phyloP scores from a whole-genome alignment of 768 basidiomycete species.

The Coprinopsis sp. region DNA sequence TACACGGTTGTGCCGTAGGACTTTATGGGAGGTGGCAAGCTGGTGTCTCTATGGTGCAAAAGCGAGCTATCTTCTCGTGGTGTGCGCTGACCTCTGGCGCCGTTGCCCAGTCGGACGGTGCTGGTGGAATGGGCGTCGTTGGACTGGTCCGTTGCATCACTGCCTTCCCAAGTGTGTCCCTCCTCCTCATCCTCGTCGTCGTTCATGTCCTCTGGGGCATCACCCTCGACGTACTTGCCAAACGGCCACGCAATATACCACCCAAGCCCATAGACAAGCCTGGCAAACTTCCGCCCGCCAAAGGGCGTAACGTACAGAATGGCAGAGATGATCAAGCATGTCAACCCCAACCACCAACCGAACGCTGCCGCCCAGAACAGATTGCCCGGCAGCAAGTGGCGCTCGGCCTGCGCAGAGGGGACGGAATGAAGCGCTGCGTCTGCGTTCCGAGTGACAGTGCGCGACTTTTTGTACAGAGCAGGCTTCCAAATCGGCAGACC shows the following conservation, averaged over 20 bases:
- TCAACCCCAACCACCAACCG: constrained; percentile 87
- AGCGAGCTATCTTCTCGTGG: constrained; percentile 52
- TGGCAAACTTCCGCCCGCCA: constrained; percentile 80
- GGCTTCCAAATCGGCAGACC: constrained; percentile 99
- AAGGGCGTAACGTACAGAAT: constrained; percentile 70
- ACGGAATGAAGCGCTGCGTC: constrained; percentile 90
- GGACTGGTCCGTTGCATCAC: constrained; percentile 33
- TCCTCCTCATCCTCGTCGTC: constrained; percentile 28
- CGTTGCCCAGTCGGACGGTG: constrained; percentile 10
- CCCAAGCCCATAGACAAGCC: constrained; percentile 85
- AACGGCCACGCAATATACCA: constrained; percentile 99
- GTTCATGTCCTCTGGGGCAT: constrained; percentile 29
- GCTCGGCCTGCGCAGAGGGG: constrained; percentile 89
- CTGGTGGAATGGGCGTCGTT: constrained; percentile 13
- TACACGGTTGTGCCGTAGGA: constrained; percentile 64
- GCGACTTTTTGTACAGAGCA: constrained; percentile 95
- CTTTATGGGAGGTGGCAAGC: constrained; percentile 42
- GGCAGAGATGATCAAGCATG: constrained; percentile 63
- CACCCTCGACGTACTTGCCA: constrained; percentile 96
- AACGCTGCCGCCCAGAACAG: constrained; percentile 87
- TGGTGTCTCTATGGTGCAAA: constrained; percentile 22
- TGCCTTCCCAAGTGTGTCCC: constrained; percentile 29
- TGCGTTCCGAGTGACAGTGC: constrained; percentile 93
- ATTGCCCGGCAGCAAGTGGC: constrained; percentile 91
- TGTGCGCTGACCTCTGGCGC: constrained; percentile 14